These are phyloP conservation scores for Suillus lakei DNA, from an alignment of 768 basidiomycete genomes.

Conservation along the genomic window DNA sequence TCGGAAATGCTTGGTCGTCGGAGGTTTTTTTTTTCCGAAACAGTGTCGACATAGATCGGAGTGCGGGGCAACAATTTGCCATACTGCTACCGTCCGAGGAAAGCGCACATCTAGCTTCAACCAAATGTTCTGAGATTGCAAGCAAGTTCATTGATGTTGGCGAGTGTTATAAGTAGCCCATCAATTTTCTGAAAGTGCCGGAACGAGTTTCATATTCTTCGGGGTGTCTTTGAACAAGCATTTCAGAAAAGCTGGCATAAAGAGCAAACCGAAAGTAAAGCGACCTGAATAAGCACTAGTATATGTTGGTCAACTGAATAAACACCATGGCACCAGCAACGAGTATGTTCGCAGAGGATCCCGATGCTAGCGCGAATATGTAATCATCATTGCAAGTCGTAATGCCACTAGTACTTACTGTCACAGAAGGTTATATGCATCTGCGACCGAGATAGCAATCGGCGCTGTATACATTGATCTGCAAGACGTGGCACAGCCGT, in stretches of 20 bases:
- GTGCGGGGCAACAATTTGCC: neutral
- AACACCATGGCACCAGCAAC: neutral
- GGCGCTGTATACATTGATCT: neutral
- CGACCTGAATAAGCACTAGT: neutral
- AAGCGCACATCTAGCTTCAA: neutral
- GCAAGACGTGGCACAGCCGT: neutral
- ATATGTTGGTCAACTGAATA: neutral
- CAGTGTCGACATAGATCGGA: neutral
- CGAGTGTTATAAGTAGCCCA: too few relatives aligned
- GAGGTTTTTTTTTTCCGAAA: neutral
- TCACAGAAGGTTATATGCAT: neutral
- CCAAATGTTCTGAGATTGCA: too few relatives aligned
- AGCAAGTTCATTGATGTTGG: too few relatives aligned
- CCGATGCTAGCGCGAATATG: neutral
- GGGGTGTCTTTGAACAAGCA: neutral
- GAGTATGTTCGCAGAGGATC: neutral
- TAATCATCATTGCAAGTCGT: too few relatives aligned
- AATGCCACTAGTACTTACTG: neutral
- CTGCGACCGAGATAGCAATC: neutral
- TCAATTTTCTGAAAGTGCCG: neutral
- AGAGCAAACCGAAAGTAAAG: neutral
- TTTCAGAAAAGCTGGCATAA: neutral
- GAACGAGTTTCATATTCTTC: neutral
- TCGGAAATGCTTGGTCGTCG: neutral
- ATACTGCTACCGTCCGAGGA: neutral